Conservation (phyloP, 495 filamentous ascomycete species). For the Bryoglossum gracile region DNA sequence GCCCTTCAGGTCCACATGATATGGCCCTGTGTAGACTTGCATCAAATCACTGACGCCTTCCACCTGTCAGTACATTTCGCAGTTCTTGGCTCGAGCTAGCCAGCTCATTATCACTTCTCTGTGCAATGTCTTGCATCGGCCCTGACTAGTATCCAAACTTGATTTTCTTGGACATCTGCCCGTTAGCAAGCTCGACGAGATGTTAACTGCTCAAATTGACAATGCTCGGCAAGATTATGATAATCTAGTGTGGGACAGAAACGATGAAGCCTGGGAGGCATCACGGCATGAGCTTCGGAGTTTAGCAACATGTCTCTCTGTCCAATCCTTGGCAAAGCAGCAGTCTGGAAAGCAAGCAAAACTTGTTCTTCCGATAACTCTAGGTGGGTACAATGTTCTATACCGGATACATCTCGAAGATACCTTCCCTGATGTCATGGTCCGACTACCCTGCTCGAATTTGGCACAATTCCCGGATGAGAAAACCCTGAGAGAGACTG, state of each 20-base stretch:
- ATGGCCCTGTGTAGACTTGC: too few relatives aligned
- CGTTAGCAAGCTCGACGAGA: too few relatives aligned
- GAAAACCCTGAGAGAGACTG: slow-evolving; percentile 34
- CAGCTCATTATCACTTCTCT: too few relatives aligned
- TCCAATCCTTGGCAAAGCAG: slow-evolving; percentile 10
- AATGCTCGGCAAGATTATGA: slow-evolving; percentile 14
- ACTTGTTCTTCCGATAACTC: slow-evolving; percentile 15
- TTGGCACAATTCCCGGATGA: slow-evolving; percentile 29
- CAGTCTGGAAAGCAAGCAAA: slow-evolving; percentile 16
- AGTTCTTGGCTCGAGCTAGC: too few relatives aligned
- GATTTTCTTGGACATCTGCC: too few relatives aligned
- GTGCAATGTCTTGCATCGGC: too few relatives aligned
- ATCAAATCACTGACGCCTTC: too few relatives aligned
- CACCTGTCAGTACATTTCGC: too few relatives aligned
- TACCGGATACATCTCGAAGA: slow-evolving; percentile 13
- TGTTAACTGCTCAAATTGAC: neutral
- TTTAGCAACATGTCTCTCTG: neutral
- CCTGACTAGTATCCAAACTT: too few relatives aligned
- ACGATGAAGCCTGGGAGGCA: slow-evolving; percentile 25
- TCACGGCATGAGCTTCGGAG: slow-evolving; percentile 15
- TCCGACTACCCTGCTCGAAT: slow-evolving; percentile 12
- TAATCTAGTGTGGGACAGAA: slow-evolving; percentile 27
- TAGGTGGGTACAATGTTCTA: slow-evolving; percentile 23
- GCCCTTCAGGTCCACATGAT: too few relatives aligned
- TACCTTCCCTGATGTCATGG: slow-evolving; percentile 1